A percentile compares a stretch with the other conserved stretches of the same genome.
These are phyloP conservation scores for Beauveria scarabaeidicola DNA, from an alignment of 2,329 filamentous ascomycete species.

Conservation along the genomic window DNA sequence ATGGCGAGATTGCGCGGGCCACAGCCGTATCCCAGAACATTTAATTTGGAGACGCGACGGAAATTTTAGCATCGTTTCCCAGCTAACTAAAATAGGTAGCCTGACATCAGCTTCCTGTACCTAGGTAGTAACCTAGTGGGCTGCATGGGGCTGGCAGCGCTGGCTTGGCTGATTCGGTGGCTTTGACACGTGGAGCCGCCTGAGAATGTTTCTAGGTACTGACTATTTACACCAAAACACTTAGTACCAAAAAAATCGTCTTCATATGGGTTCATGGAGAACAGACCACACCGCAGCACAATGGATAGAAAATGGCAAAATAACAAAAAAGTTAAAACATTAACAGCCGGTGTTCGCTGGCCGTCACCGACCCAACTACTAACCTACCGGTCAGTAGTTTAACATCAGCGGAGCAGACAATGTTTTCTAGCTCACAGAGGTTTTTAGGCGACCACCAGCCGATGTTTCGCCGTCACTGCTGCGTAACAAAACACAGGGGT, in stretches of 20 bases:
- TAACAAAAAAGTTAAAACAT: not conserved
- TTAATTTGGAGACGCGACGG: slow-evolving; percentile 8
- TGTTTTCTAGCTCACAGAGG: too few species aligned
- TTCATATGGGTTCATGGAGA: not conserved
- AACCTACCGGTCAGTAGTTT: not conserved
- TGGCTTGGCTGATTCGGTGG: too few species aligned
- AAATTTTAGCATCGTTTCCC: not conserved
- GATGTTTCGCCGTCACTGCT: too few species aligned
- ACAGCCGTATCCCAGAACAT: not conserved
- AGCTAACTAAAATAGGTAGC: too few species aligned
- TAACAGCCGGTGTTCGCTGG: not conserved
- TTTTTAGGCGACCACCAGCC: too few species aligned
- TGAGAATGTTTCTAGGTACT: not conserved
- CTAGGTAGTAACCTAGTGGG: too few species aligned
- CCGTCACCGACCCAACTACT: not conserved
- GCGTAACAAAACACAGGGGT: too few species aligned
- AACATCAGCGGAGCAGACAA: not conserved
- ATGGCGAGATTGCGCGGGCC: not conserved
- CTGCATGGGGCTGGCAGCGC: not conserved
- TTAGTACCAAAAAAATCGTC: not conserved
- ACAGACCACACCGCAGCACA: not conserved
- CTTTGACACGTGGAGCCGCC: not conserved
- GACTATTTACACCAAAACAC: not conserved
- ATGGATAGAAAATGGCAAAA: not conserved
- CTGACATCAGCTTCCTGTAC: too few species aligned